phyloP scores from a whole-genome alignment of 371 early-diverging fungal genomes.

The Mortierella sp. region DNA sequence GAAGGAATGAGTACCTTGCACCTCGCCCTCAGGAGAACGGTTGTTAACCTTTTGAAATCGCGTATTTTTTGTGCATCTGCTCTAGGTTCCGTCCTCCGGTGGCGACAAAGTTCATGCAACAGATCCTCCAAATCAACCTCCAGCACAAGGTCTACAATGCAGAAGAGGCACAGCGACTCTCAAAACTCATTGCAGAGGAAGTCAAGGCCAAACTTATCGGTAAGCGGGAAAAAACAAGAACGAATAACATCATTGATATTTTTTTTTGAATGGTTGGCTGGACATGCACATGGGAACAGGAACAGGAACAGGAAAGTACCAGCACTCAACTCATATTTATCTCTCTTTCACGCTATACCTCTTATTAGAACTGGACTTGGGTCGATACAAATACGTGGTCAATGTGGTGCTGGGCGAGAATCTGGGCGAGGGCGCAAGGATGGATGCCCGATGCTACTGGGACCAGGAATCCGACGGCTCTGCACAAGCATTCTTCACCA shows the following conservation, averaged over 20 bases:
- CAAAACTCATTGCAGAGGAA: slow-evolving; percentile 74
- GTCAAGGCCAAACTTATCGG: slow-evolving; percentile 75
- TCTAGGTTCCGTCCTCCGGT: slow-evolving; percentile 70
- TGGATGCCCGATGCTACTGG: slow-evolving; percentile 78
- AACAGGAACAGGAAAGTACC: too few relatives aligned
- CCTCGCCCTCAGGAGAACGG: too few relatives aligned
- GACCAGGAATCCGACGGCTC: slow-evolving; percentile 78
- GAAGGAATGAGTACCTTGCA: background rate
- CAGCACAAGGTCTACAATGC: slow-evolving; percentile 66
- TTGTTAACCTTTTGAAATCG: too few relatives aligned
- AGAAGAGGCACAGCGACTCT: slow-evolving; percentile 66
- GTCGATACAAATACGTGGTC: slow-evolving; percentile 76
- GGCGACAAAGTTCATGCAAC: slow-evolving; percentile 68
- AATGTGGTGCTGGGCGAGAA: slow-evolving; percentile 78
- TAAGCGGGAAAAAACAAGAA: slow-evolving; percentile 14
- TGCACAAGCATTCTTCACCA: slow-evolving; percentile 76
- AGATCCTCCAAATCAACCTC: slow-evolving; percentile 65
- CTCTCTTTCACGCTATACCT: background rate
- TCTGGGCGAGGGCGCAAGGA: slow-evolving; percentile 74
- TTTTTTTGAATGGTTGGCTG: background rate
- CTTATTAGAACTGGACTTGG: slow-evolving; percentile 66
- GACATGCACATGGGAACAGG: background rate
- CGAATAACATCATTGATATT: background rate
- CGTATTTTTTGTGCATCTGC: background rate
- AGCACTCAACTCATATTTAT: too few relatives aligned